A percentile compares a stretch with the other conserved stretches of the same genome.
Evolutionary conservation across 805 yeast species (phyloP).

Genomic region (Ogataea nonfermentans): DNA sequence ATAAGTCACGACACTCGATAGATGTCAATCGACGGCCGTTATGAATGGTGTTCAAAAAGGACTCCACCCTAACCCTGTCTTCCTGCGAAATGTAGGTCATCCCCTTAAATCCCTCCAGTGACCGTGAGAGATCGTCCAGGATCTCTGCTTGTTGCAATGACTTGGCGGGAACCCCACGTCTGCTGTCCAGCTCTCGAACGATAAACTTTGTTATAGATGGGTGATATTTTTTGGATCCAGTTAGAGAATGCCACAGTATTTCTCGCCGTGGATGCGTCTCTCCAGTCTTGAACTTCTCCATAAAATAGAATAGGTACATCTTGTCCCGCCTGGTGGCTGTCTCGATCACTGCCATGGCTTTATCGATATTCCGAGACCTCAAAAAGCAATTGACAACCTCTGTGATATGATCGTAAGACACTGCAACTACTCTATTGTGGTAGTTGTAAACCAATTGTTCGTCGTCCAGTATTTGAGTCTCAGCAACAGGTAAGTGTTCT

Average conservation of each 20-base stretch:
- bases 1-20: constrained; percentile 26
- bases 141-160: constrained; percentile 24
- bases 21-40: constrained; percentile 26
- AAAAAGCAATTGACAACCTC: constrained; percentile 24
- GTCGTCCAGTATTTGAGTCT: constrained; percentile 24
- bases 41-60: constrained; percentile 22
- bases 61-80: constrained; percentile 6
- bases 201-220: constrained; percentile 19
- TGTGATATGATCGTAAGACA: constrained; percentile 28
- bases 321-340: constrained; percentile 24
- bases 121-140: constrained; percentile 20
- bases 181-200: constrained; percentile 15
- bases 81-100: constrained; percentile 5
- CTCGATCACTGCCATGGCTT: constrained; percentile 22
- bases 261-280: constrained; percentile 28
- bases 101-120: constrained; percentile 6
- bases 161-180: constrained; percentile 10
- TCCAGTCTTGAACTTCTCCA: constrained; percentile 15
- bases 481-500: constrained; percentile 19
- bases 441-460: constrained; percentile 24
- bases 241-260: constrained; percentile 16
- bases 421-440: constrained; percentile 31
- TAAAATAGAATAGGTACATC: constrained; percentile 20
- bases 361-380: constrained; percentile 19
- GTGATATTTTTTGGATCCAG: constrained; percentile 11